A percentile compares a stretch with the other conserved stretches of the same genome.
Conservation (phyloP, 495 filamentous ascomycete species). For the Penicillium manginii region DNA sequence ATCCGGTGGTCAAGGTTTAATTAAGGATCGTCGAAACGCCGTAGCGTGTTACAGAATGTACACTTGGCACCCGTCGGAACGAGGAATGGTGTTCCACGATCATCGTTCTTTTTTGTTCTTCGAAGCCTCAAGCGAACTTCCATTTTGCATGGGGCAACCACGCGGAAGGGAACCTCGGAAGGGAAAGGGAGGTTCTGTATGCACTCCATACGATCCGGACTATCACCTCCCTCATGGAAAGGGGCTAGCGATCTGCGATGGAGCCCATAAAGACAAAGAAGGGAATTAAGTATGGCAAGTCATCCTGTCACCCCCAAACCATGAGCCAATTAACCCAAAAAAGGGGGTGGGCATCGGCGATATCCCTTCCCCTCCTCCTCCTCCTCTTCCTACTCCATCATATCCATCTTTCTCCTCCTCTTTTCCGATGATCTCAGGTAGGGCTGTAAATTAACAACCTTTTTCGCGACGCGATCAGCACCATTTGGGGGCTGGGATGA, state of each 20-base stretch:
- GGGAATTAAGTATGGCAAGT: conserved; percentile 6
- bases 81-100: conserved; percentile 22
- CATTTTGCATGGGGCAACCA: conserved; percentile 9
- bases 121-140: conserved; percentile 31
- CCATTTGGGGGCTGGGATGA: not conserved
- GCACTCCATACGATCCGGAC: conserved; percentile 12
- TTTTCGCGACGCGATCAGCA: not conserved
- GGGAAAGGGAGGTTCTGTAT: conserved; percentile 26
- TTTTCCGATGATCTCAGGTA: not conserved
- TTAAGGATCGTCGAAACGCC: conserved; percentile 47
- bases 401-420: not conserved
- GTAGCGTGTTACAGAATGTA: conserved; percentile 38
- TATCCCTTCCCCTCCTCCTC: not conserved
- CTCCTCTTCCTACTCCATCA: not conserved
- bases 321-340: not conserved
- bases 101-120: conserved; percentile 25
- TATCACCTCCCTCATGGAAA: not conserved
- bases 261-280: not conserved
- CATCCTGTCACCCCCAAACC: not conserved
- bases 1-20: conserved; percentile 46
- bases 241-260: conserved; percentile 11
- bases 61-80: conserved; percentile 36
- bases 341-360: conserved; percentile 15
- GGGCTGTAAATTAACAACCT: not conserved
- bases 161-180: conserved; percentile 12